Evolutionary conservation across 306 rosid genomes (phyloP).

Genomic region (Vachellia collinsii): DNA sequence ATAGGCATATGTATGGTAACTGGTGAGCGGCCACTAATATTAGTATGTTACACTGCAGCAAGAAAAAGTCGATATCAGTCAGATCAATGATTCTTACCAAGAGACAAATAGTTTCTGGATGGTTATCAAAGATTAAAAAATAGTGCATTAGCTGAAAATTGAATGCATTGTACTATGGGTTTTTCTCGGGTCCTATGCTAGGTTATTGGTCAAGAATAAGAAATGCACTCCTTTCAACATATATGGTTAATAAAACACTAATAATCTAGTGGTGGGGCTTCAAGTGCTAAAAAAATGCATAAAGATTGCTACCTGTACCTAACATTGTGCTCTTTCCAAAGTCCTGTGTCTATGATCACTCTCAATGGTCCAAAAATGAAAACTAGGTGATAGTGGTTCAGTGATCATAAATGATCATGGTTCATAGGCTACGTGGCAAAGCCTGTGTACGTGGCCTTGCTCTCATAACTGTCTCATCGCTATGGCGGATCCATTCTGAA

Average conservation of each 20-base stretch:
- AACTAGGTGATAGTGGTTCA: conserved; percentile 41
- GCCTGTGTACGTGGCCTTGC: conserved; percentile 80
- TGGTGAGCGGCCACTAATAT: conserved; percentile 43
- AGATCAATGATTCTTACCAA: conserved; percentile 23
- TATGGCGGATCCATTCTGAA: conserved; percentile 89
- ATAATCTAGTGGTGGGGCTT: background rate
- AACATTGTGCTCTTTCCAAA: conserved; percentile 44
- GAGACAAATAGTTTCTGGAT: background rate
- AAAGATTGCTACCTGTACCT: conserved; percentile 46
- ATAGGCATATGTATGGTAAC: conserved; percentile 23
- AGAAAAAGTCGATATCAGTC: conserved; percentile 28
- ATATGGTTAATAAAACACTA: background rate
- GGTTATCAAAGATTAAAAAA: background rate
- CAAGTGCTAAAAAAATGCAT: background rate
- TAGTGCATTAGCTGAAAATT: conserved; percentile 2
- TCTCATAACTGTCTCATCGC: conserved; percentile 88
- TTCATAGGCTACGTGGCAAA: conserved; percentile 47
- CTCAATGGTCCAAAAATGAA: conserved; percentile 53
- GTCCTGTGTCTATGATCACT: conserved; percentile 46
- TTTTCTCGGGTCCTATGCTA: background rate
- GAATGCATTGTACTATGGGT: background rate
- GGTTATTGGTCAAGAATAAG: background rate
- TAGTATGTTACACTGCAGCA: conserved; percentile 47
- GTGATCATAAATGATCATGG: conserved; percentile 37
- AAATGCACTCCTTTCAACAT: background rate